Evolutionary conservation across 2,329 filamentous ascomycete genomes (phyloP).

Genomic region (Pseudofabraea citricarpa): DNA sequence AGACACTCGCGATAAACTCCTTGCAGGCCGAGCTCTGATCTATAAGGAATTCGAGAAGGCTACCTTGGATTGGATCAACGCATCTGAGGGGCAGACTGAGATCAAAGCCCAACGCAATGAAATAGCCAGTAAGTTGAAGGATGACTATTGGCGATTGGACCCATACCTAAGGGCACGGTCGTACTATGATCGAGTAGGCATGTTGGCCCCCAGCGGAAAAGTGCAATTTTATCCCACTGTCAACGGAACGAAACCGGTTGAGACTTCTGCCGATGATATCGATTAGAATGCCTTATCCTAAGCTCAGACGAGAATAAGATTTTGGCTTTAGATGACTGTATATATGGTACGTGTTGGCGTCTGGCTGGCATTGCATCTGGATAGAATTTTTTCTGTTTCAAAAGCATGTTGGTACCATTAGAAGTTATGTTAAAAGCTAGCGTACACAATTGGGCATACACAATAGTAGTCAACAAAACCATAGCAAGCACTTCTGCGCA

Average conservation of each 20-base stretch:
- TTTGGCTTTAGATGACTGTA: no score
- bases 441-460: no score
- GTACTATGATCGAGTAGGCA: constrained; percentile 77
- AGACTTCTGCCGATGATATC: constrained; percentile 23
- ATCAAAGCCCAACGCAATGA: constrained; percentile 53
- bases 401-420: no score
- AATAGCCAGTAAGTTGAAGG: constrained; percentile 58
- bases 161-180: constrained; percentile 78
- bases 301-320: no score
- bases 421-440: no score
- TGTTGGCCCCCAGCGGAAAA: constrained; percentile 63
- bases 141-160: constrained; percentile 86
- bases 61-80: constrained; percentile 70
- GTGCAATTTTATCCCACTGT: constrained; percentile 59
- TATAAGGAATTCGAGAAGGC: constrained; percentile 68
- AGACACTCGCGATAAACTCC: constrained; percentile 56
- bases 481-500: no score
- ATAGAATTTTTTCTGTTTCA: no score
- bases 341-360: neutral
- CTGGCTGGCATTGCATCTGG: neutral
- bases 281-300: no score
- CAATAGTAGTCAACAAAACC: no score
- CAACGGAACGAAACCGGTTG: constrained; percentile 10
- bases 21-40: constrained; percentile 59
- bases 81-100: constrained; percentile 30